Evolutionary conservation across 768 basidiomycete genomes (phyloP).

Genomic region (Leccinellum rugosiceps): DNA sequence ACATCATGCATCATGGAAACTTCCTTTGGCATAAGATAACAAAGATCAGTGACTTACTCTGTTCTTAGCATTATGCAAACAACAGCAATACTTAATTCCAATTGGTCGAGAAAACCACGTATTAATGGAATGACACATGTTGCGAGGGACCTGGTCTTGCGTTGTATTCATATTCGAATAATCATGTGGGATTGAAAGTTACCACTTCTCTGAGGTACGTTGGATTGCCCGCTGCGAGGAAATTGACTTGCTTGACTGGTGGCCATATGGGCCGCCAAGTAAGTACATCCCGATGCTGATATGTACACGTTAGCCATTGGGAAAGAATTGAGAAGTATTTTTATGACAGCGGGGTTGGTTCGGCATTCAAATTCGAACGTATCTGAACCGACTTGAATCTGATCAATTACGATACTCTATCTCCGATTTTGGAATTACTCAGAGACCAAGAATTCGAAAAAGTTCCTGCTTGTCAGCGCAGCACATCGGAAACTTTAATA

Average conservation of each 20-base stretch:
- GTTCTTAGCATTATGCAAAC: background rate
- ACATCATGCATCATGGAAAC: background rate
- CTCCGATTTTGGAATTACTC: background rate
- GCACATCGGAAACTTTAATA: background rate
- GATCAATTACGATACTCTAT: background rate
- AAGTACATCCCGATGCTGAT: background rate
- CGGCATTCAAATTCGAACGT: background rate
- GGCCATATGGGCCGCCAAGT: background rate
- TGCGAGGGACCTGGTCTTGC: background rate
- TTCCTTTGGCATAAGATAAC: background rate
- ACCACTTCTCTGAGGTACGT: too few relatives aligned
- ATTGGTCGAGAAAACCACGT: background rate
- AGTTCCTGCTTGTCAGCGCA: background rate
- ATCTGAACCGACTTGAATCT: background rate
- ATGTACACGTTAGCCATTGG: background rate
- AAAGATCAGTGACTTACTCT: background rate
- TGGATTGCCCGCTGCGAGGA: too few relatives aligned
- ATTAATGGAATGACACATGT: background rate
- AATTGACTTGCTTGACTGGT: background rate
- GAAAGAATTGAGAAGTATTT: background rate
- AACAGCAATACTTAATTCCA: background rate
- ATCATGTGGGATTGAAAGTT: background rate
- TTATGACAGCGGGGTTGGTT: background rate
- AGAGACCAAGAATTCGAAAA: background rate
- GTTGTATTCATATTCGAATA: background rate